phyloP scores from a whole-genome alignment of 768 basidiomycete species.

The Trichaptum fuscoviolaceum region DNA sequence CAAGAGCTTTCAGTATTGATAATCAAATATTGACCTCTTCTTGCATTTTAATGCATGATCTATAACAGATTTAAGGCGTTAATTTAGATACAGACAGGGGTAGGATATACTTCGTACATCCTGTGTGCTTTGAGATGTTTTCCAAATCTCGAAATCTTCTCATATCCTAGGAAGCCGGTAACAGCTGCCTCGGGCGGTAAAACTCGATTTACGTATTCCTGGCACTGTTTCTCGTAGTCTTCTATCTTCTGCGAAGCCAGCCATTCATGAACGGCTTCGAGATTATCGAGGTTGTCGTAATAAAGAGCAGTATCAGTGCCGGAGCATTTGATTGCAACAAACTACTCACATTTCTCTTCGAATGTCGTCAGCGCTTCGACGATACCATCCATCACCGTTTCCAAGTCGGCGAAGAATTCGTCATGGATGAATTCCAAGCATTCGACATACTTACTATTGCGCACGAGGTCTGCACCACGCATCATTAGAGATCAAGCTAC shows the following conservation, averaged over 20 bases:
- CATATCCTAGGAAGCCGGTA: too few relatives aligned
- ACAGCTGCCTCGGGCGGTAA: too few relatives aligned
- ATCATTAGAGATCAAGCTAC: too few relatives aligned
- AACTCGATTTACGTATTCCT: too few relatives aligned
- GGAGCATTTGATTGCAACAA: neutral
- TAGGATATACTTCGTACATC: too few relatives aligned
- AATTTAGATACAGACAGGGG: too few relatives aligned
- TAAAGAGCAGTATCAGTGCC: neutral
- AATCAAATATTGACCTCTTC: neutral
- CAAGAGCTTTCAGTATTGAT: neutral
- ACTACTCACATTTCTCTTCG: neutral
- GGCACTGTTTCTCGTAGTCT: too few relatives aligned
- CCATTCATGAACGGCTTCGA: neutral
- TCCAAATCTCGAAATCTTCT: too few relatives aligned
- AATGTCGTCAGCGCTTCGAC: neutral
- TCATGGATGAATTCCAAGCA: neutral
- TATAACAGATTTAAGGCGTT: too few relatives aligned
- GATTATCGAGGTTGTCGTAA: neutral
- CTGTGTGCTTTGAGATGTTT: too few relatives aligned
- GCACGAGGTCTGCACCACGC: neutral
- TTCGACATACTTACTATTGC: neutral
- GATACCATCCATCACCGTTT: neutral
- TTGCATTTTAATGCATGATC: neutral
- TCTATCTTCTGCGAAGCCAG: too few relatives aligned
- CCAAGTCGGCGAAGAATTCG: neutral